Evolutionary conservation across 2,329 filamentous ascomycete species (phyloP), one percentile per base, ranked within the genome.

Genomic region (Colletotrichum sp.): DNA sequence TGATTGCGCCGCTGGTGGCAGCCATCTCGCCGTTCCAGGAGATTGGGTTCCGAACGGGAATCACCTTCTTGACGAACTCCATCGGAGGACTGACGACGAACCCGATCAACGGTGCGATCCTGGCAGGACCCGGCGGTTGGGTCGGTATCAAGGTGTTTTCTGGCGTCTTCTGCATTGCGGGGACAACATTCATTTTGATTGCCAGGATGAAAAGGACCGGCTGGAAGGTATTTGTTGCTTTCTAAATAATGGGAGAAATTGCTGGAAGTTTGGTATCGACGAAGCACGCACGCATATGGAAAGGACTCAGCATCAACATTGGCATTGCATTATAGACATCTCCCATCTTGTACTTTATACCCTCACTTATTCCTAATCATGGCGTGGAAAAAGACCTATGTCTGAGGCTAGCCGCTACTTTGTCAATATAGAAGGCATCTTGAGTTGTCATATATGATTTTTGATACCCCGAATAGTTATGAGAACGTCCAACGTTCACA

Each of bases 61-160:
- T 85, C 1, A 77, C 83, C 6, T 93, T 92, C 79, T 87, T 88
- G 4, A 81, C 90, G n/a, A 84, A 89, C 18, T 87, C 89, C 3
- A 82, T 94, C 43, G 88, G 88, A 0, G 91, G 90, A 4, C 82
- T 94, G 18, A 88, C 89, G 3, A 89, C 90, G 0, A 90, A 86
- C 71, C 91, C 92, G 0, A 91, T 93, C 77, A 89, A 85, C 1
- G 91, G 91, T 0, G 86, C 87, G 1, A 85, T 86, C 61, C 66
- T 86, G 3, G 78, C 82, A 1, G 75, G 61, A 2, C 75, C 80
- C 0, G 74, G 80, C 6, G 81, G 81, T 8, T 86, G 82, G 80
- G 61, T 80, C 0, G 83, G 82, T 5, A 79, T 85, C 43, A 86
- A 86, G 78, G 75, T 86, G 5, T 87, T 87, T 67, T 77, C 81